Conservation (phyloP, 192 early-diverging fungal species). For the Paraglomus brasilianum region DNA sequence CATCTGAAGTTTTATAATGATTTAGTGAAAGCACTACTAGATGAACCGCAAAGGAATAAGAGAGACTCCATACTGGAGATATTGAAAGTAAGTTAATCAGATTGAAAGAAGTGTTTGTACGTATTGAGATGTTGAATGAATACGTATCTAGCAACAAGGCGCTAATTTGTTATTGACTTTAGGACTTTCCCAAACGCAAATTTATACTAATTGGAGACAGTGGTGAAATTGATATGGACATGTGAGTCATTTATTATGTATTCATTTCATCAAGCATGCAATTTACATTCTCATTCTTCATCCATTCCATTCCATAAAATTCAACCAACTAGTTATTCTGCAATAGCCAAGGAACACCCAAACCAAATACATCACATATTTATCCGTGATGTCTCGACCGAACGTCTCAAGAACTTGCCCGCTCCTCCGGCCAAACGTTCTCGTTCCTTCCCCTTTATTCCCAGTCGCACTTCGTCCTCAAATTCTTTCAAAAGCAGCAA, state of each 20-base stretch:
- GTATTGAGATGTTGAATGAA: too few species aligned
- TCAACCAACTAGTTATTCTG: constrained; percentile 44
- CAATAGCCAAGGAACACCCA: constrained; percentile 49
- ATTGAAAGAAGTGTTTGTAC: constrained; percentile 23
- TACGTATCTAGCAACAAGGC: too few species aligned
- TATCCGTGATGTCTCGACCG: constrained; percentile 59
- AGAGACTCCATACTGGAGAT: constrained; percentile 12
- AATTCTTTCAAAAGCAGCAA: constrained; percentile 1
- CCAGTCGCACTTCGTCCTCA: constrained; percentile 2
- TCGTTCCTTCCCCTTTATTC: constrained; percentile 28
- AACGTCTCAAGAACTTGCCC: constrained; percentile 14
- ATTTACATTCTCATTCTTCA: background rate
- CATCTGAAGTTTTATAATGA: constrained; percentile 65
- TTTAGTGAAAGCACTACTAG: constrained; percentile 58
- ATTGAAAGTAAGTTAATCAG: constrained; percentile 56
- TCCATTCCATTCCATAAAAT: background rate
- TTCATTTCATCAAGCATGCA: background rate
- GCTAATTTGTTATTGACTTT: background rate
- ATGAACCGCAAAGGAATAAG: constrained; percentile 32
- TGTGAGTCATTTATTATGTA: constrained; percentile 27
- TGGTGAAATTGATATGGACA: constrained; percentile 83
- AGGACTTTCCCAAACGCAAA: constrained; percentile 68
- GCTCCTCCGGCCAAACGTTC: background rate
- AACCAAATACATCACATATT: constrained; percentile 64
- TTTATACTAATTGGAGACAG: constrained; percentile 86